These are phyloP conservation scores for Diplocarpon rosae DNA, from an alignment of 2,329 filamentous ascomycete species.

Conservation along the genomic window DNA sequence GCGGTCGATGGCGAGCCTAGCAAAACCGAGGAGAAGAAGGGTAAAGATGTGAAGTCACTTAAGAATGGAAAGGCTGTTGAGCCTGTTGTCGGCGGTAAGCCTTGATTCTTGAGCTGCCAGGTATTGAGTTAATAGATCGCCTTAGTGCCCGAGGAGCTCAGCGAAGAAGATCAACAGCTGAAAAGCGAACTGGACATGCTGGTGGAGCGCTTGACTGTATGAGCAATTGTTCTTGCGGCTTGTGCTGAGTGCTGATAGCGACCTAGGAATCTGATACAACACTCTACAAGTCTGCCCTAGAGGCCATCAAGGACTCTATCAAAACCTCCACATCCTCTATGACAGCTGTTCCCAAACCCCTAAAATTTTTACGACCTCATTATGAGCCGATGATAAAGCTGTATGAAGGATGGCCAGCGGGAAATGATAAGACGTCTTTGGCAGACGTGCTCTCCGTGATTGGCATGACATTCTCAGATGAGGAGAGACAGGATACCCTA, in stretches of 20 bases:
- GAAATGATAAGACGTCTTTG: constrained; percentile 77
- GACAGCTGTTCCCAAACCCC: constrained; percentile 95
- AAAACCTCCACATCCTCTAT: constrained; percentile 99
- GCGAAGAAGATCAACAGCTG: constrained; percentile 94
- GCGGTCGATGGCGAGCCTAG: constrained; percentile 55
- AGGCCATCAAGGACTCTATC: constrained; percentile 96
- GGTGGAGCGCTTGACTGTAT: constrained; percentile 83
- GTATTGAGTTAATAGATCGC: constrained; percentile 27
- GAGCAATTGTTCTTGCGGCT: constrained; percentile 1
- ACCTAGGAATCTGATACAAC: constrained; percentile 69
- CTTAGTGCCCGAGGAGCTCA: constrained; percentile 69
- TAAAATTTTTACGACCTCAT: constrained; percentile 95
- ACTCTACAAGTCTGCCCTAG: constrained; percentile 84
- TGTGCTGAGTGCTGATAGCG: constrained; percentile 7
- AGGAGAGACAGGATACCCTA: constrained; percentile 88
- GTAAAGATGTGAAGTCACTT: constrained; percentile 59
- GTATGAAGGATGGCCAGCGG: constrained; percentile 79
- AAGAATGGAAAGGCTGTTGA: constrained; percentile 68
- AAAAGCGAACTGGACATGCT: constrained; percentile 98
- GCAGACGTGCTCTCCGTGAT: constrained; percentile 95
- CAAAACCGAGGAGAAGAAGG: constrained; percentile 46
- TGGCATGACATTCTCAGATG: constrained; percentile 97
- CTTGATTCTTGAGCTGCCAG: constrained; percentile 6
- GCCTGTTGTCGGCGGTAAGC: constrained; percentile 34
- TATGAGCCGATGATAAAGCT: constrained; percentile 81